Conservation (phyloP, 2,329 filamentous ascomycete species). For the Pseudocercospora musae region DNA sequence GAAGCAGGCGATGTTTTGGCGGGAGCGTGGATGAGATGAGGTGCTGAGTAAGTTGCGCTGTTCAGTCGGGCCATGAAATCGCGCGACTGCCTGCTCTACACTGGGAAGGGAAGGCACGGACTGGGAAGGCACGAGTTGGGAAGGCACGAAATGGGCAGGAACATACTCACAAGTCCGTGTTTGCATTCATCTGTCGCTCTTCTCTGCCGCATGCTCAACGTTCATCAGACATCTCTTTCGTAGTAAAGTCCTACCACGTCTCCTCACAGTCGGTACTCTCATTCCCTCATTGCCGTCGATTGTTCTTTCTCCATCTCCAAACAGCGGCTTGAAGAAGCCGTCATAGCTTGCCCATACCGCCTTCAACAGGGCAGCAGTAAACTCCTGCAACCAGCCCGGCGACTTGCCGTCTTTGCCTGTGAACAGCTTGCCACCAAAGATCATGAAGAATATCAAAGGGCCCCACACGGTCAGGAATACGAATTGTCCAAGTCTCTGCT, state of each 20-base stretch:
- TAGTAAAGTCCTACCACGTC: background rate
- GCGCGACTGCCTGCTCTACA: conserved; percentile 1
- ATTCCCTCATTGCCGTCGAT: conserved; percentile 30
- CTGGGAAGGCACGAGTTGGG: too few species aligned
- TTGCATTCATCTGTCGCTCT: background rate
- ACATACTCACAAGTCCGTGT: background rate
- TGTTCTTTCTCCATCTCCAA: conserved; percentile 82
- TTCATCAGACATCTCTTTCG: conserved; percentile 4
- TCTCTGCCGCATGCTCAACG: conserved; percentile 5
- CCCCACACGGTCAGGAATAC: conserved; percentile 61
- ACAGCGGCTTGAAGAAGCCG: conserved; percentile 59
- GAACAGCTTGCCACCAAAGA: conserved; percentile 50
- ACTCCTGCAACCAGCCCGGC: conserved; percentile 63
- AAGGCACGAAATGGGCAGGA: background rate
- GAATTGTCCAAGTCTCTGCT: conserved; percentile 64
- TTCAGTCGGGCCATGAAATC: background rate
- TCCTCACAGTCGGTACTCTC: background rate
- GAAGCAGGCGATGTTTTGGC: background rate
- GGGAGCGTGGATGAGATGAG: conserved; percentile 1
- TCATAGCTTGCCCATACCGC: conserved; percentile 66
- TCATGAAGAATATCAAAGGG: conserved; percentile 55
- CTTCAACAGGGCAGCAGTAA: conserved; percentile 54
- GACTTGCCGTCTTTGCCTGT: conserved; percentile 64
- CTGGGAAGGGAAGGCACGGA: too few species aligned
- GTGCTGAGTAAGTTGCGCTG: background rate